Evolutionary conservation across 2,329 filamentous ascomycete genomes (phyloP).

Genomic region (Diaporthe capsici): DNA sequence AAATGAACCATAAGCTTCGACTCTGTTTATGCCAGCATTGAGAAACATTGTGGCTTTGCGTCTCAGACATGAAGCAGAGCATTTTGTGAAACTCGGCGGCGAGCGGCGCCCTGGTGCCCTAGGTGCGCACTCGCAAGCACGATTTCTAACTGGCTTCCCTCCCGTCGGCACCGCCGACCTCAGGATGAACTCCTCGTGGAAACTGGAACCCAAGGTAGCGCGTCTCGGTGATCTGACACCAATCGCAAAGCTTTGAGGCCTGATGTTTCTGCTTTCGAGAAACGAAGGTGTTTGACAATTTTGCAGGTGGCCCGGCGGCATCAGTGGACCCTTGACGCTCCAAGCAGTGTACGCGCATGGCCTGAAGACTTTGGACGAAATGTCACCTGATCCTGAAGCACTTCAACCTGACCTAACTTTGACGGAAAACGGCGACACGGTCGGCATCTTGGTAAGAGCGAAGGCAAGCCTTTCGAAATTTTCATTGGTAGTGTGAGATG

Average conservation of each 20-base stretch:
- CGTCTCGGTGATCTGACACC: neutral
- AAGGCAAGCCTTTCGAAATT: neutral
- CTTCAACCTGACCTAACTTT: neutral
- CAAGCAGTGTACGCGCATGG: neutral
- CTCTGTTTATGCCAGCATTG: neutral
- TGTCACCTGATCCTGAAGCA: neutral
- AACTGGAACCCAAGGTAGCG: neutral
- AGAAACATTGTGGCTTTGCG: constrained; percentile 29
- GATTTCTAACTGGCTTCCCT: neutral
- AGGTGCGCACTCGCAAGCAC: neutral
- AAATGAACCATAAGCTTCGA: neutral
- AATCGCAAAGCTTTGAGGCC: neutral
- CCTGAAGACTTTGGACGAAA: neutral
- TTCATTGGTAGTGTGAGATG: no score
- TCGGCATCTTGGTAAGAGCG: neutral
- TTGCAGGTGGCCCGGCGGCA: neutral
- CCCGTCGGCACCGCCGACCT: neutral
- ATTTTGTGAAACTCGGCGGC: constrained; percentile 13
- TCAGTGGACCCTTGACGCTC: neutral
- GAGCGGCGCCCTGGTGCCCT: neutral
- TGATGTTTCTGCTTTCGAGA: neutral
- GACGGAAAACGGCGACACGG: neutral
- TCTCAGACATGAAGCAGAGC: constrained; percentile 26
- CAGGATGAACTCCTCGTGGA: neutral
- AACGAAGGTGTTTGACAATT: neutral